Base-by-base conservation (phyloP, 345 rosid genomes). In the Citrus trifoliata region DNA sequence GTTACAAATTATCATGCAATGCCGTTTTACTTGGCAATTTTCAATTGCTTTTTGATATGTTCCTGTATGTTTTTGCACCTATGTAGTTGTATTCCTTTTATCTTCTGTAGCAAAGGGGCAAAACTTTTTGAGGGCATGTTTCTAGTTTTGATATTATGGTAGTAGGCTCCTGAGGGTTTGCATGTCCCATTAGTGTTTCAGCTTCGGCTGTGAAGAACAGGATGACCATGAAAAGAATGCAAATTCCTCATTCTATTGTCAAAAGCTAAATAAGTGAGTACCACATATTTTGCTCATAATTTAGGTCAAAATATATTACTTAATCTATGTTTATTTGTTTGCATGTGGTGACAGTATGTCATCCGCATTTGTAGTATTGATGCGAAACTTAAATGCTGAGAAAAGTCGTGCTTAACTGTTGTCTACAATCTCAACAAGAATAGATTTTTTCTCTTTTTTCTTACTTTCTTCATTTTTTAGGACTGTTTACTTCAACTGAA, bases 201-300 rank as follows among this genome's bases (percentile, higher is more conserved):
- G 71, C 32, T 62, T 25, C 16, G 53, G 38, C 28, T 30, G 10
- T 76, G 76, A 70, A 37, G 83, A 70, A 70, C n/a, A 24, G 72
- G 64, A 70, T 53, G 76, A 59, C 72, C 35, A 2, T 37, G 46
- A 61, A 28, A 38, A 70, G 79, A 37, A 62, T 65, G 75, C 46
- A 69, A 69, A 70, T 27, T 51, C 79, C 56, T 67, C 18, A 0
- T n/a, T 59, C 0, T 59, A 7, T 19, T 30, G n/a, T 69, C 66
- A 3, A 60, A 32, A 32, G 74, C 74, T 80, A 46, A 58, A 73
- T 79, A 22, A 25, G 58, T 79, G 63, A 73, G 68, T 75, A 25
- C 62, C 48, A 62, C 71, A 21, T 70, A 30, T 64, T 70, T 53
- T 48, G 24, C 24, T 76, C 64, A 51, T 48, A 51, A 2, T 19